Percentiles rank a stretch among this genome's conserved stretches.
Conservation (phyloP, 768 basidiomycete species). For the Russula foetens region DNA sequence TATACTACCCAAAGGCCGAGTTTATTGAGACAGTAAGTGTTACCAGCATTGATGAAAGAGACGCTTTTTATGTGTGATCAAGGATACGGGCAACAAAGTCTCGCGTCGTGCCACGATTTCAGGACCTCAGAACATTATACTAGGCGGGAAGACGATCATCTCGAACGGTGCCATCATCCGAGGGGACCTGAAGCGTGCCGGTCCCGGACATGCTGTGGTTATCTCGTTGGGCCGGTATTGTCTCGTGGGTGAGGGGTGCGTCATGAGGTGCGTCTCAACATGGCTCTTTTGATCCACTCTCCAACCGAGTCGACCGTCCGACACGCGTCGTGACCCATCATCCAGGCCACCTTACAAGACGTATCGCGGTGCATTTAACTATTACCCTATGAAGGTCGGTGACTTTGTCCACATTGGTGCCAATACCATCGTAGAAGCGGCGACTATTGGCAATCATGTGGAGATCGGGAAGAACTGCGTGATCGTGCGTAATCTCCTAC, state of each 20-base stretch:
- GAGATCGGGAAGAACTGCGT: constrained; percentile 95
- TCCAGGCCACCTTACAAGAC: constrained; percentile 80
- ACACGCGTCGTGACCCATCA: neutral
- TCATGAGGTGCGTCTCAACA: constrained; percentile 56
- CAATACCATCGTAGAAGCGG: constrained; percentile 86
- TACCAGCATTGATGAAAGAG: neutral
- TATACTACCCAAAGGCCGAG: constrained; percentile 75
- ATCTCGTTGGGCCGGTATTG: constrained; percentile 93
- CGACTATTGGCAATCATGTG: constrained; percentile 88
- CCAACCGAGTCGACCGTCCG: neutral
- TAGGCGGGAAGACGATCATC: constrained; percentile 96
- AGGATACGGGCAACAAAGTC: constrained; percentile 97
- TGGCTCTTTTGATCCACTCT: neutral
- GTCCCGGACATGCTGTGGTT: constrained; percentile 88
- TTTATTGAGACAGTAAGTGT: constrained; percentile 71
- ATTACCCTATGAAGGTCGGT: constrained; percentile 96
- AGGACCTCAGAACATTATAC: constrained; percentile 93
- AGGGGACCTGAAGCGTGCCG: constrained; percentile 85
- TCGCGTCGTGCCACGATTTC: constrained; percentile 85
- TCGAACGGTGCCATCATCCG: constrained; percentile 85
- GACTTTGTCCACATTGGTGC: constrained; percentile 93
- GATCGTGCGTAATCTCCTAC: constrained; percentile 49
- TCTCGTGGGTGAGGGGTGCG: constrained; percentile 79
- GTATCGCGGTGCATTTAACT: constrained; percentile 87
- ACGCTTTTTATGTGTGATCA: neutral